phyloP scores from a whole-genome alignment of 129 eudicot genomes.

The Flaveria ramosissima region DNA sequence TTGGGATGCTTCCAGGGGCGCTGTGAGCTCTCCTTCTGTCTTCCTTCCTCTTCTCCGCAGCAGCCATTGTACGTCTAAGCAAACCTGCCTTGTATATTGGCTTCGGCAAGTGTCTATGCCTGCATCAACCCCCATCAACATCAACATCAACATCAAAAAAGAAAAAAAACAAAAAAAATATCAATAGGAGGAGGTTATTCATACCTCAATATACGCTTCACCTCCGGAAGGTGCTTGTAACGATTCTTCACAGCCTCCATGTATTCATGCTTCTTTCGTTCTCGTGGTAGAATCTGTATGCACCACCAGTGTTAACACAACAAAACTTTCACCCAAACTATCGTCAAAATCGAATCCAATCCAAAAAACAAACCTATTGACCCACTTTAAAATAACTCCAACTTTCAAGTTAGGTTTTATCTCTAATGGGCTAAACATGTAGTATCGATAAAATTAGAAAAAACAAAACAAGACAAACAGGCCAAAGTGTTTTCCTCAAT shows the following conservation, averaged over 20 bases:
- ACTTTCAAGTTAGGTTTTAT: neutral
- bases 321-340: neutral
- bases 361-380: neutral
- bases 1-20: conserved; percentile 75
- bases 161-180: no score
- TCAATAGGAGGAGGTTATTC: neutral
- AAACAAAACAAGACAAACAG: neutral
- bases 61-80: conserved; percentile 64
- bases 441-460: neutral
- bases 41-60: conserved; percentile 66
- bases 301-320: neutral
- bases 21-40: conserved; percentile 89
- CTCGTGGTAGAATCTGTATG: conserved; percentile 92
- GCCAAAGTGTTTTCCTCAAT: neutral
- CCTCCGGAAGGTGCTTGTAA: conserved; percentile 94
- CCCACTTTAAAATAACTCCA: neutral
- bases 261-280: conserved; percentile 87
- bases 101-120: conserved; percentile 89
- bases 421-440: neutral
- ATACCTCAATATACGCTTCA: conserved; percentile 88
- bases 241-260: conserved; percentile 84
- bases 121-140: conserved; percentile 37
- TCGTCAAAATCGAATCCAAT: no score
- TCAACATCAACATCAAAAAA: no score
- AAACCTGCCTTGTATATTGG: conserved; percentile 76